Evolutionary conservation across 2,329 filamentous ascomycete species (phyloP).

Genomic region (Dactylellina cionopaga): DNA sequence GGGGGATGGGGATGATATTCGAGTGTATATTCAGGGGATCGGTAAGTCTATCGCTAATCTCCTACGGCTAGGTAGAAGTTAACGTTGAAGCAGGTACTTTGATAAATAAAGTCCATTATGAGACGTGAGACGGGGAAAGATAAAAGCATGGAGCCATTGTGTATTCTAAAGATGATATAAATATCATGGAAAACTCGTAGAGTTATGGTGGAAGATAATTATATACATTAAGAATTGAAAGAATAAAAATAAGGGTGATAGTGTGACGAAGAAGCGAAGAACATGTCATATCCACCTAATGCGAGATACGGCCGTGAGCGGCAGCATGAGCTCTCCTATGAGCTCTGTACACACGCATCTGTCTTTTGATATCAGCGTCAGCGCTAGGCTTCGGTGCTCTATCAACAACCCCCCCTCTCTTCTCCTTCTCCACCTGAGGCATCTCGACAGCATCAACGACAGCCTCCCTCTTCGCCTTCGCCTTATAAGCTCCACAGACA

Average conservation of each 20-base stretch:
- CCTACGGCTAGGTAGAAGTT: conserved; percentile 32
- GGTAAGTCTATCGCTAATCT: conserved; percentile 64
- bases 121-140: conserved; percentile 11
- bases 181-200: conserved; percentile 26
- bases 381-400: conserved; percentile 22
- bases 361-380: conserved; percentile 17
- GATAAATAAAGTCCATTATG: conserved; percentile 44
- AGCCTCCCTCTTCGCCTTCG: conserved; percentile 18
- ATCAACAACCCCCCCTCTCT: conserved; percentile 21
- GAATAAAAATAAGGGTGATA: conserved; percentile 2
- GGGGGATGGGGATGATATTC: conserved; percentile 75
- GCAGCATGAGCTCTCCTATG: conserved; percentile 20
- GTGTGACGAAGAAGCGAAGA: background rate
- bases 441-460: conserved; percentile 23
- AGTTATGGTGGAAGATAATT: conserved; percentile 26
- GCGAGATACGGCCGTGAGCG: background rate
- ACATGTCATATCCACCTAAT: background rate
- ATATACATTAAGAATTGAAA: conserved; percentile 39
- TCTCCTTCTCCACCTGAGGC: conserved; percentile 11
- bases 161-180: conserved; percentile 8
- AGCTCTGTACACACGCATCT: conserved; percentile 4
- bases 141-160: background rate
- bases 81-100: conserved; percentile 35
- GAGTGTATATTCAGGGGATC: conserved; percentile 74
- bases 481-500: conserved; percentile 36